Evolutionary conservation across 805 yeast species (phyloP), one percentile per base, ranked within the genome.

Genomic region (Suhomyces sp.): DNA sequence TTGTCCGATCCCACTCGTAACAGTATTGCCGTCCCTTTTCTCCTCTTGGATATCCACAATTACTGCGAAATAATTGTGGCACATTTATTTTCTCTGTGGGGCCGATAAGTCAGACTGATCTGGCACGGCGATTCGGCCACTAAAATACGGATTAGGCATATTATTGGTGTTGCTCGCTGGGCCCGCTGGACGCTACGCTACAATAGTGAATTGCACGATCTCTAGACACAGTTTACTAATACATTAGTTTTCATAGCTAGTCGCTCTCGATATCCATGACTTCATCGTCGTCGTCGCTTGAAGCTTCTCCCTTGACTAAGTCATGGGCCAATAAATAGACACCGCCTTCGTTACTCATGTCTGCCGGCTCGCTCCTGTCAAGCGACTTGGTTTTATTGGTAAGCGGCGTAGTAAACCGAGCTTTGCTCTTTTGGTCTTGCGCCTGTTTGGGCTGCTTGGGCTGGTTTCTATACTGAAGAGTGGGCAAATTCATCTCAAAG

Each of bases 221-320:
- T 9, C 31, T 27, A 13, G 6, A 33, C 17, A 33, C 36, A 33
- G 36, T 33, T 33, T 10, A 33, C 9, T 4, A 6, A 33, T 33
- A 29, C n/a, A 12, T 10, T 29, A 12, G 33, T 13, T 12, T 5
- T 10, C n/a, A 36, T 36, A 35, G 6, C 24, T 59, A 81, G 50
- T 82, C 86, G 62, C 84, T 80, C 53, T 81, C 86, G 22, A 82
- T 73, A 60, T 83, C 87, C 88, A 83, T 83, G 1, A 52, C 57
- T 48, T 80, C 77, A 53, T 77, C 83, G 45, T 74, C 84, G 48
- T 79, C 85, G 51, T 78, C 83, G 59, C 83, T 78, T 6, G 78
- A 71, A 15, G 69, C 78, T 44, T 76, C 80, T 1, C 85, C 85
- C 45, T 70, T 62, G 51, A 68, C 69, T 54, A 80, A 63, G 29